Evolutionary conservation across 305 asterid genomes (phyloP), one percentile per base, ranked within the genome.

Genomic region (Fraxinus dipetala): DNA sequence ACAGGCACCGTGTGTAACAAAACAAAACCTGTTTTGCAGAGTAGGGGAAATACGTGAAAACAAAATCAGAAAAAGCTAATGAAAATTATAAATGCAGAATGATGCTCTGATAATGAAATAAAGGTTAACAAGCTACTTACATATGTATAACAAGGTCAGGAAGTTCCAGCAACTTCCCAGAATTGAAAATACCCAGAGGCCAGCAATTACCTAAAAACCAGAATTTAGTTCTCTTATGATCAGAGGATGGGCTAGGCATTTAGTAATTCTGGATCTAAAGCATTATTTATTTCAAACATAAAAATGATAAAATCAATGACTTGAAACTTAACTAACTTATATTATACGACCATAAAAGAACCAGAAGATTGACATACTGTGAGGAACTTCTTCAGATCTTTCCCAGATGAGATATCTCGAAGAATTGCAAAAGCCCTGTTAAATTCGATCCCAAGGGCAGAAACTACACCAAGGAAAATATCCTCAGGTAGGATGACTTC

Each of bases 81-180:
- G 10, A 56, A 31, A 34, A 22, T 26, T 28, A 73, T 54, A 77
- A 77, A n/a, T 31, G 56, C 1, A 45, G 24, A 65, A 79, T 48
- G 36, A 59, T 75, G 48, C 61, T 14, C 24, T 61, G 65, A 24
- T 51, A 61, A 0, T 40, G 4, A 78, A 34, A 72, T 24, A 80
- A 67, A 79, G 31, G 43, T 14, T 32, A 74, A 31, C 36, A 76
- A 36, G 40, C 59, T 61, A 51, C 96, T 84, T 87, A 95, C 98
- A 48, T 10, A 87, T 87, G 90, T 95, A 95, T 70, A 92, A 88
- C 84, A 93, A 77, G 75, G 97, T 90, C 82, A 95, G 89, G 92
- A 91, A 93, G 89, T 91, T 91, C 83, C 89, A 83, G 87, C 89
- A 89, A 65, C 89, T 87, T 77, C 98, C 99, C 75, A 95, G 83